Evolutionary conservation across 1,284 basidiomycete species (phyloP).

Genomic region (Stereum hirsutum): DNA sequence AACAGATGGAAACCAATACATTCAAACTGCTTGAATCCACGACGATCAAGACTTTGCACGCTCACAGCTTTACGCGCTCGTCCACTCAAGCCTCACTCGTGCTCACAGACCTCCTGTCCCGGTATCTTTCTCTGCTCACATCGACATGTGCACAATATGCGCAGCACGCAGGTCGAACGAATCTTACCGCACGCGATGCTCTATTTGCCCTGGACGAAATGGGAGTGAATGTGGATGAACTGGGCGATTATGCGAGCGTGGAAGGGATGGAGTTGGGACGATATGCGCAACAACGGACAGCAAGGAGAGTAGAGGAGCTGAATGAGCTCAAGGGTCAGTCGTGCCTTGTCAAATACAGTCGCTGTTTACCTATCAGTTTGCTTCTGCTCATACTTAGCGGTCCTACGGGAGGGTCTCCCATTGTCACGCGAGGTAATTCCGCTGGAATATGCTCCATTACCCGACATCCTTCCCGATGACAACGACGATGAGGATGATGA

Average conservation of each 20-base stretch:
- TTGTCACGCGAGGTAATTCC: constrained; percentile 42
- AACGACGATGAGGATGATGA: constrained; percentile 20
- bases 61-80: constrained; percentile 63
- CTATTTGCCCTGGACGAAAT: constrained; percentile 61
- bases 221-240: constrained; percentile 59
- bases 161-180: constrained; percentile 55
- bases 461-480: constrained; percentile 17
- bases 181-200: constrained; percentile 46
- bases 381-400: constrained; percentile 30
- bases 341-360: constrained; percentile 6
- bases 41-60: constrained; percentile 60
- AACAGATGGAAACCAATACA: constrained; percentile 12
- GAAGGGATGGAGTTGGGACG: constrained; percentile 60
- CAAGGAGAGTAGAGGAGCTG: constrained; percentile 61
- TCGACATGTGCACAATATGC: constrained; percentile 61
- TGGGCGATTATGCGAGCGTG: constrained; percentile 47
- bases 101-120: constrained; percentile 62
- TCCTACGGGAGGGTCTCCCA: constrained; percentile 48
- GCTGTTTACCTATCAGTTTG: constrained; percentile 14
- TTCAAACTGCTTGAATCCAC: constrained; percentile 53
- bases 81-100: constrained; percentile 60
- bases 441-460: constrained; percentile 40
- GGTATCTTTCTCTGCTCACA: constrained; percentile 57
- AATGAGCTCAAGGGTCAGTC: constrained; percentile 60
- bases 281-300: constrained; percentile 49